Evolutionary conservation across 2,329 filamentous ascomycete genomes (phyloP), one percentile per base, ranked within the genome.

Genomic region (Periconia macrospinosa): DNA sequence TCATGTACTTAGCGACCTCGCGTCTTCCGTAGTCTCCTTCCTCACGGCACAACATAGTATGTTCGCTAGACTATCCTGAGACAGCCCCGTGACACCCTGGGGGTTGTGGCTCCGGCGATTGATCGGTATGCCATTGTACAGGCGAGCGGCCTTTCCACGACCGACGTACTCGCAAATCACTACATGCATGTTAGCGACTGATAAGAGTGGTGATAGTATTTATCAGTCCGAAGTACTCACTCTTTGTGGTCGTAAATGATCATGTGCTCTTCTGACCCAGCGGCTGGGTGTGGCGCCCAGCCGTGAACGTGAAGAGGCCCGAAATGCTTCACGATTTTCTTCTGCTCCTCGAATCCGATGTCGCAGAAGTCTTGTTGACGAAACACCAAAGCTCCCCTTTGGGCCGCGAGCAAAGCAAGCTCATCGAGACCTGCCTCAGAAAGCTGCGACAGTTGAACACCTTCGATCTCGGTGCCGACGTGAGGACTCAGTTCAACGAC

Each of bases 81-180:
- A n/a, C n/a, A n/a, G n/a, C n/a, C n/a, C n/a, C n/a, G n/a, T n/a
- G n/a, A n/a, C n/a, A n/a, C n/a, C n/a, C 90, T 0, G 91, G 90
- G 1, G 91, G 90, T 75, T 95, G 91, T 55, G 82, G 76, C 76
- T 95, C 91, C 69, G 92, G 95, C 0, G 87, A 88, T 1, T 94
- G 86, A 63, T 95, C 91, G 0, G 86, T 88, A 76, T 95, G 91
- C 90, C 91, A 95, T 27, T 48, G 45, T 15, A 48, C 35, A 8
- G 45, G 35, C 9, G 44, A 46, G 7, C 44, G 44, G 18, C 44
- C 44, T 19, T 48, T 48, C 35, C 45, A 48, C n/a, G 45, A 48
- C 3, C 45, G 45, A 15, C 45, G 35, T 13, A 48, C 30, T 7
- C 45, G 45, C 9, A 48, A 19, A 48, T 48, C 45, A 3, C 45